phyloP scores from a whole-genome alignment of 2,329 filamentous ascomycete genomes.

The Dendrostoma leiphaemia region DNA sequence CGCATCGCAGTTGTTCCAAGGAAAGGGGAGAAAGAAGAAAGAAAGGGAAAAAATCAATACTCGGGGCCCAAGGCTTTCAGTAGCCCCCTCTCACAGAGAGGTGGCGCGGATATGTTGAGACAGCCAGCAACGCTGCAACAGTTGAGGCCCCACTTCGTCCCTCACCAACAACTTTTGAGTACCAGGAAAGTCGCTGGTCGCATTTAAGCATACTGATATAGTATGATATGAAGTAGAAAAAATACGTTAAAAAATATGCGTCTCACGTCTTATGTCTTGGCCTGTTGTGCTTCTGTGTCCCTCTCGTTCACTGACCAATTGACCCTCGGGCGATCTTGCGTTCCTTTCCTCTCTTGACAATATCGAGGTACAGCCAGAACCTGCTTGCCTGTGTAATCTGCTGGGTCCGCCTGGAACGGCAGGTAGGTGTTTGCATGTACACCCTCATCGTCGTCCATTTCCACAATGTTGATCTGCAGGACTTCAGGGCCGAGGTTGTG shows the following conservation, averaged over 20 bases:
- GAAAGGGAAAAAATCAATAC: background rate
- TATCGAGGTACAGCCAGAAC: constrained; percentile 41
- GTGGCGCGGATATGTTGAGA: no score
- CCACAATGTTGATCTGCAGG: constrained; percentile 40
- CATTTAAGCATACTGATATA: no score
- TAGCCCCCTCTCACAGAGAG: background rate
- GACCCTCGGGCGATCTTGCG: no score
- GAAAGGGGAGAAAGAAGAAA: background rate
- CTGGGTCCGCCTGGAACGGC: constrained; percentile 32
- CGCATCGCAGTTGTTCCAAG: background rate
- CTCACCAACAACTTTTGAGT: no score
- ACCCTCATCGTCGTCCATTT: constrained; percentile 31
- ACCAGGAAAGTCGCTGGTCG: no score
- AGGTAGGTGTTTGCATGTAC: constrained; percentile 33
- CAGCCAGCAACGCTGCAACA: no score
- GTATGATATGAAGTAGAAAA: no score
- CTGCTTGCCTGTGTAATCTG: constrained; percentile 36
- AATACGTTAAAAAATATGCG: no score
- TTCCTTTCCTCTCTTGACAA: constrained; percentile 37
- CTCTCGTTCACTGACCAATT: no score
- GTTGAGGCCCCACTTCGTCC: no score
- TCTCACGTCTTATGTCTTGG: no score
- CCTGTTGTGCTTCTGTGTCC: no score
- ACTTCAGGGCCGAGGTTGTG: constrained; percentile 38
- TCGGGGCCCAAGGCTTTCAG: background rate